Percentiles rank a stretch among this genome's conserved stretches.
Evolutionary conservation across 2,329 filamentous ascomycete species (phyloP).

Genomic region (Colletotrichum gloeosporioides): DNA sequence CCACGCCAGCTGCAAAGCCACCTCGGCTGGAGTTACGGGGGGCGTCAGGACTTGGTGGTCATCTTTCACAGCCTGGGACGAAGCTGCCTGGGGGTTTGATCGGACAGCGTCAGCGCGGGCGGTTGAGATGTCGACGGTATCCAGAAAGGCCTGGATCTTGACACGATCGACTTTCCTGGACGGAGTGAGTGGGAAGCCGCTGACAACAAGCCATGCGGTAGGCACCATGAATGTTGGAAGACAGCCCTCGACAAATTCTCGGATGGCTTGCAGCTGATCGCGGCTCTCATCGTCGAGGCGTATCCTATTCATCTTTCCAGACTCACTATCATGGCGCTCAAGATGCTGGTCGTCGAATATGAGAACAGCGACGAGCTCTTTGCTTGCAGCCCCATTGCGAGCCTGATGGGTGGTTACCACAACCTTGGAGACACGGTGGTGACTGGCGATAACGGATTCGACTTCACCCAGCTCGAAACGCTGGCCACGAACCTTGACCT

Average conservation of each 20-base stretch:
- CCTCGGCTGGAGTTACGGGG: background rate
- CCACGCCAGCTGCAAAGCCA: background rate
- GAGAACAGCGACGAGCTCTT: background rate
- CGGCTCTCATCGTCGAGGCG: background rate
- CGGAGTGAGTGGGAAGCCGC: background rate
- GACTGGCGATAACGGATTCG: background rate
- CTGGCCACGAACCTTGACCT: slow-evolving; percentile 60
- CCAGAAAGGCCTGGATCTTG: background rate
- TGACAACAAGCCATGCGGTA: background rate
- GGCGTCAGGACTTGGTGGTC: background rate
- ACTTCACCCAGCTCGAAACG: slow-evolving; percentile 44
- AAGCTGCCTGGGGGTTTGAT: background rate
- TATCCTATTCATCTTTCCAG: background rate
- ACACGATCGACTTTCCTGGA: background rate
- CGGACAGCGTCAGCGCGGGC: background rate
- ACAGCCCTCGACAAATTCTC: background rate
- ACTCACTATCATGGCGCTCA: accelerated
- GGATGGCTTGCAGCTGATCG: background rate
- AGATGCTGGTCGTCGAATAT: background rate
- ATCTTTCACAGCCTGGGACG: background rate
- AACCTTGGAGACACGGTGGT: background rate
- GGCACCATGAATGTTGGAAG: background rate
- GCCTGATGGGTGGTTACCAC: background rate
- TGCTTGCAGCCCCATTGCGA: background rate
- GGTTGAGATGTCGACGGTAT: background rate